Evolutionary conservation across 148 eudicot species (phyloP).

Genomic region (Chenopodium quinoa): DNA sequence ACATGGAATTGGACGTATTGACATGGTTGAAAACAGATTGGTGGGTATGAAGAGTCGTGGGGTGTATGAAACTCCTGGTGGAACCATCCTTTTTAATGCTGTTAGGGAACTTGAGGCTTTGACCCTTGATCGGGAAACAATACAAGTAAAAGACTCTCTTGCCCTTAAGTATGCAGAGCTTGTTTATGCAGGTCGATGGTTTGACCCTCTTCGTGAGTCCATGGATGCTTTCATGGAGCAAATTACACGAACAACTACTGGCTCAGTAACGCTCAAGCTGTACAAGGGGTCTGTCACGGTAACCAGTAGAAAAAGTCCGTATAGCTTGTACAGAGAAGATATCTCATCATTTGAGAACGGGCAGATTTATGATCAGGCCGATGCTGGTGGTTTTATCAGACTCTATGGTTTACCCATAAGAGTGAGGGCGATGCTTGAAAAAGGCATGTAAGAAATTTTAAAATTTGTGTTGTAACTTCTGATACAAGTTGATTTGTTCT

Average conservation of each 20-base stretch:
- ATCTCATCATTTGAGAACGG: constrained; percentile 89
- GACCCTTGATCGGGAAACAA: constrained; percentile 80
- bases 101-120: constrained; percentile 73
- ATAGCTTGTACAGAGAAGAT: constrained; percentile 72
- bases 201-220: constrained; percentile 77
- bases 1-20: constrained; percentile 80
- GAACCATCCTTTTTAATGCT: constrained; percentile 75
- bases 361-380: constrained; percentile 75
- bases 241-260: constrained; percentile 68
- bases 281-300: constrained; percentile 75
- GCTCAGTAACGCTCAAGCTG: constrained; percentile 80
- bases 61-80: constrained; percentile 94
- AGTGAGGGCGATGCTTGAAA: constrained; percentile 86
- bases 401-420: constrained; percentile 79
- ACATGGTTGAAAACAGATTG: constrained; percentile 88
- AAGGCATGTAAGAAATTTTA: constrained; percentile 26
- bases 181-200: constrained; percentile 91
- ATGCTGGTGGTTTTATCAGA: constrained; percentile 88
- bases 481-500: background rate
- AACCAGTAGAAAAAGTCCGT: constrained; percentile 60
- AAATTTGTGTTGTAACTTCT: background rate
- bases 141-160: constrained; percentile 64
- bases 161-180: constrained; percentile 88
- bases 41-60: constrained; percentile 96
- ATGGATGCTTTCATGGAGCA: constrained; percentile 83